Conservation (phyloP, 805 yeast species). For the Brettanomyces naardenensis region DNA sequence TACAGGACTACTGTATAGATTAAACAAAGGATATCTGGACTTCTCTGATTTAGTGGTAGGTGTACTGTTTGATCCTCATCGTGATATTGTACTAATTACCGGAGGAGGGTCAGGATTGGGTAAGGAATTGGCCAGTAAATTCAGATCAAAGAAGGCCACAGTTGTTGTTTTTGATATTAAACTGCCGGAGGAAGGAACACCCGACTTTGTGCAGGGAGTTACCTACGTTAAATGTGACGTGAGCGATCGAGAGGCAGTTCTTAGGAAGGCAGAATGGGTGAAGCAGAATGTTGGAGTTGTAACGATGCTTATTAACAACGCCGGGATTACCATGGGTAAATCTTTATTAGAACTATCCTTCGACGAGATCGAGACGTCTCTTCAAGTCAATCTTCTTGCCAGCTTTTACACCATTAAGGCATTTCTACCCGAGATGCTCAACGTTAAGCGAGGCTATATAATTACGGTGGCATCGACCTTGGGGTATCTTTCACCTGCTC, state of each 20-base stretch:
- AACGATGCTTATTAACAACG: conserved; percentile 74
- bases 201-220: conserved; percentile 30
- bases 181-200: conserved; percentile 29
- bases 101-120: conserved; percentile 88
- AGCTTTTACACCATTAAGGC: conserved; percentile 61
- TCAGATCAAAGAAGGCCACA: conserved; percentile 35
- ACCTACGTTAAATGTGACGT: conserved; percentile 66
- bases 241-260: conserved; percentile 39
- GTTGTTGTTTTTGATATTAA: conserved; percentile 63
- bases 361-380: conserved; percentile 52
- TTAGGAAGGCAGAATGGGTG: conserved; percentile 32
- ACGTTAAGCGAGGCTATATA: conserved; percentile 57
- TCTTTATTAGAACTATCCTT: conserved; percentile 44
- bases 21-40: conserved; percentile 21
- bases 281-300: conserved; percentile 46
- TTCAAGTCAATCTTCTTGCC: conserved; percentile 64
- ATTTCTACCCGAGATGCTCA: conserved; percentile 68
- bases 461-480: conserved; percentile 79
- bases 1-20: conserved; percentile 16
- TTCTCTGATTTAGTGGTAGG: conserved; percentile 39
- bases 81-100: conserved; percentile 66
- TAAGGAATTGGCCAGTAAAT: conserved; percentile 41
- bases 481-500: conserved; percentile 80
- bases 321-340: conserved; percentile 64
- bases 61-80: conserved; percentile 39